Conservation (phyloP, 192 early-diverging fungal species). For the Coemansia reversa region DNA sequence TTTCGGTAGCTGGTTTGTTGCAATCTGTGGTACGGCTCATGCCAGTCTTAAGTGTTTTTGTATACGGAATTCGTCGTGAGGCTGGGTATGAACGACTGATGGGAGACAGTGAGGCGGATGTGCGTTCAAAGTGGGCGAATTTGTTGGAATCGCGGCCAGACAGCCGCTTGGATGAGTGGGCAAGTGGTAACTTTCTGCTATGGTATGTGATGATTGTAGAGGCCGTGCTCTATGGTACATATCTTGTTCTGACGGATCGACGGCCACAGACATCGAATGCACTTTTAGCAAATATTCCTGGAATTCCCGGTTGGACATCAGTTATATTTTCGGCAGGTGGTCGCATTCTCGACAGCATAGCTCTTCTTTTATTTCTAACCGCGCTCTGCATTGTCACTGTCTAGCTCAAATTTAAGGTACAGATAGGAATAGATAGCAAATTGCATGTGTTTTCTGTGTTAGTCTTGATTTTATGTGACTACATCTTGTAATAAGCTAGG, state of each 20-base stretch:
- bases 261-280: slow-evolving; percentile 5
- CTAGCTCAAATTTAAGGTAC: neutral
- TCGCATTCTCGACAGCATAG: slow-evolving; percentile 37
- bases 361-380: slow-evolving; percentile 33
- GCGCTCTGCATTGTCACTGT: slow-evolving; percentile 21
- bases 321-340: slow-evolving; percentile 19
- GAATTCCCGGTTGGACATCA: slow-evolving; percentile 24
- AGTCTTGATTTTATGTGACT: neutral
- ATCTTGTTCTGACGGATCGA: slow-evolving; percentile 18
- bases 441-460: neutral
- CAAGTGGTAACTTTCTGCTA: slow-evolving; percentile 29
- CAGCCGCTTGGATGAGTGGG: slow-evolving; percentile 34
- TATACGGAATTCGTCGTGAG: slow-evolving; percentile 43
- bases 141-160: slow-evolving; percentile 39
- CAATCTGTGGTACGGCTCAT: slow-evolving; percentile 23
- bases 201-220: slow-evolving; percentile 40
- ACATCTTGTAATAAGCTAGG: too few species aligned
- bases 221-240: slow-evolving; percentile 22
- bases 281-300: slow-evolving; percentile 22
- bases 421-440: neutral
- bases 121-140: slow-evolving; percentile 32
- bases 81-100: slow-evolving; percentile 28
- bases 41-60: slow-evolving; percentile 33
- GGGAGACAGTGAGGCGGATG: slow-evolving; percentile 29
- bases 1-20: slow-evolving; percentile 35